Evolutionary conservation across 2,329 filamentous ascomycete genomes (phyloP), one percentile per base, ranked within the genome.

Genomic region (Pyrenochaeta sp.): DNA sequence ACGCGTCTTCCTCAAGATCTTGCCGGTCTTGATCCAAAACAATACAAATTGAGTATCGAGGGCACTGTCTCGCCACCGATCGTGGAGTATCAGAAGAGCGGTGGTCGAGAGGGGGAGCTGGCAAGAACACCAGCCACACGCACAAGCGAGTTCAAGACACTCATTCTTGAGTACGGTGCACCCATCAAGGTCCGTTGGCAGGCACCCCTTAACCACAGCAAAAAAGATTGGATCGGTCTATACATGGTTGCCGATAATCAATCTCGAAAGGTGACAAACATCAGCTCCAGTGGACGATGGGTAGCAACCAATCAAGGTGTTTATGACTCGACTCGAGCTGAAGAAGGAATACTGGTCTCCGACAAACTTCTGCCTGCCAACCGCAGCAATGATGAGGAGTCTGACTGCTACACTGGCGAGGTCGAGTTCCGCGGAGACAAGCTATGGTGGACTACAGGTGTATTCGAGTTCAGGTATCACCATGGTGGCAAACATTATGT

Each of bases 401-500:
- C 84, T 3, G 84, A 91, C 56, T 84, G 89, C 64, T 85, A 92
- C 3, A 84, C 86, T 12, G 95, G 95, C 43, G 92, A 97, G 75
- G 89, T 98, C 72, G 78, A 92, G 12, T 98, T 99, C 73, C 84
- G 89, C 9, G 93, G 95, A 47, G 93, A 98, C 80, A 97, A 96
- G 79, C 85, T 97, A 2, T 99, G 92, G 90, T 99, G 95, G 95
- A 96, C 91, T 0, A 91, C 94, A 60, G 95, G 95, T 53, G 91
- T 96, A 2, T 99, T 97, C 72, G 95, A 99, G 73, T 96, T 99
- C 82, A 89, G 95, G 40, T 97, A 97, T 79, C 95, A 99, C 78
- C 95, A 99, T 78, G 90, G 92, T 67, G 93, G 93, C 54, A 91
- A 90, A 70, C 93, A 99, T 79, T 92, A 91, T 66, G 93, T 96